A percentile compares a stretch with the other conserved stretches of the same genome.
Conservation (phyloP, 2,329 filamentous ascomycete species). For the Paecilomyces formosus region DNA sequence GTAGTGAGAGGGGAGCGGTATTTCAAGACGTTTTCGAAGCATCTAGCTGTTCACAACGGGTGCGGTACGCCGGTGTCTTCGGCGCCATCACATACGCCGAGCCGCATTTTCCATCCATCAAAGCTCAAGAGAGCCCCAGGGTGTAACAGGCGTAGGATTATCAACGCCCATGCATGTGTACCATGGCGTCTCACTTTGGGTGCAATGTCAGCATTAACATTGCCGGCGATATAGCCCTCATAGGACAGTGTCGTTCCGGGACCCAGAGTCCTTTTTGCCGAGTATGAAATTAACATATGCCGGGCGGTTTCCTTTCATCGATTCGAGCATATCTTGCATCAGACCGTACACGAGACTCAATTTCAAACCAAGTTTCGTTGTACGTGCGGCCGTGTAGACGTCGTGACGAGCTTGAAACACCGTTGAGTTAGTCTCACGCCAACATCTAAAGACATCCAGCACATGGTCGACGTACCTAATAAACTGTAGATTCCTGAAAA, state of each 20-base stretch:
- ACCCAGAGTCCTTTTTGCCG: constrained; percentile 32
- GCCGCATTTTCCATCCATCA: neutral
- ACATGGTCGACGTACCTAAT: constrained; percentile 56
- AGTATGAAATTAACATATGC: constrained; percentile 65
- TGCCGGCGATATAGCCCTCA: constrained; percentile 2
- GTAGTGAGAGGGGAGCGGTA: neutral
- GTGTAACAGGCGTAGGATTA: neutral
- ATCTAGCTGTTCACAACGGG: neutral
- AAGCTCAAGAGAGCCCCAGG: neutral
- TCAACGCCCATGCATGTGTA: neutral
- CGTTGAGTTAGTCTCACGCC: constrained; percentile 3
- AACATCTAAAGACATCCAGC: neutral
- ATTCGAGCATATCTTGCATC: constrained; percentile 66
- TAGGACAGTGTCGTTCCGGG: constrained; percentile 10
- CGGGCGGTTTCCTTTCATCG: constrained; percentile 62
- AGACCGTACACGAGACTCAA: constrained; percentile 75
- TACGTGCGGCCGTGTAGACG: constrained; percentile 65
- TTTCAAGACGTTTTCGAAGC: neutral
- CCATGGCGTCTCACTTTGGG: neutral
- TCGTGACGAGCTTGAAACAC: constrained; percentile 63
- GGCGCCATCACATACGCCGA: neutral
- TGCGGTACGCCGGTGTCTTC: neutral
- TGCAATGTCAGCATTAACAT: neutral
- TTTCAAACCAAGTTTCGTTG: constrained; percentile 70
- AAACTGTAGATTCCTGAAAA: constrained; percentile 82